Evolutionary conservation across 2,329 filamentous ascomycete species (phyloP).

Genomic region (Microascus cirrosus): DNA sequence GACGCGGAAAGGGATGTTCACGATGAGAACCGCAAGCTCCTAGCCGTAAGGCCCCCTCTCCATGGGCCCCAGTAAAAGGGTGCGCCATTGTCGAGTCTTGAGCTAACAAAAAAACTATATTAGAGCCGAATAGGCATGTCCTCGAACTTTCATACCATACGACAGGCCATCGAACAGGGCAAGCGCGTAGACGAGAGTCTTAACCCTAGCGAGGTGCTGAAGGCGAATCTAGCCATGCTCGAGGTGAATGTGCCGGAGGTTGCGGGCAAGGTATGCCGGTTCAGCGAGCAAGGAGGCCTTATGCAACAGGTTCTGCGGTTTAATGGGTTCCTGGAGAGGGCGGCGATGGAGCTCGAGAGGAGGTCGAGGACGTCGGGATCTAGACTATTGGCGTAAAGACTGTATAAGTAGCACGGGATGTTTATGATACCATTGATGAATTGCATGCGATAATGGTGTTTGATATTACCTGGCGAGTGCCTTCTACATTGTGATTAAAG

Average conservation of each 20-base stretch:
- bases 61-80: neutral
- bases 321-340: constrained; percentile 52
- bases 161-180: constrained; percentile 42
- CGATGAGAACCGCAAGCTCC: constrained; percentile 34
- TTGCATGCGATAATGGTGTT: neutral
- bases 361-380: neutral
- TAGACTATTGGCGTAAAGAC: neutral
- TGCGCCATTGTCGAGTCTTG: neutral
- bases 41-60: neutral
- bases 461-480: neutral
- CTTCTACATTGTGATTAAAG: neutral
- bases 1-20: constrained; percentile 51
- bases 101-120: neutral
- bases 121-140: constrained; percentile 42
- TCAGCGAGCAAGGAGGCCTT: constrained; percentile 36
- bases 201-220: constrained; percentile 24
- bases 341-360: constrained; percentile 43
- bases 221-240: constrained; percentile 43
- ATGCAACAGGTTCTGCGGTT: constrained; percentile 48
- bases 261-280: constrained; percentile 38
- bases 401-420: neutral
- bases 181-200: constrained; percentile 29
- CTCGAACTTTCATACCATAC: constrained; percentile 48
- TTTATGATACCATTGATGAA: neutral
- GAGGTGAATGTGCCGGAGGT: constrained; percentile 46